These are phyloP conservation scores for Clathrus columnatus DNA, from an alignment of 768 basidiomycete species.

Conservation along the genomic window DNA sequence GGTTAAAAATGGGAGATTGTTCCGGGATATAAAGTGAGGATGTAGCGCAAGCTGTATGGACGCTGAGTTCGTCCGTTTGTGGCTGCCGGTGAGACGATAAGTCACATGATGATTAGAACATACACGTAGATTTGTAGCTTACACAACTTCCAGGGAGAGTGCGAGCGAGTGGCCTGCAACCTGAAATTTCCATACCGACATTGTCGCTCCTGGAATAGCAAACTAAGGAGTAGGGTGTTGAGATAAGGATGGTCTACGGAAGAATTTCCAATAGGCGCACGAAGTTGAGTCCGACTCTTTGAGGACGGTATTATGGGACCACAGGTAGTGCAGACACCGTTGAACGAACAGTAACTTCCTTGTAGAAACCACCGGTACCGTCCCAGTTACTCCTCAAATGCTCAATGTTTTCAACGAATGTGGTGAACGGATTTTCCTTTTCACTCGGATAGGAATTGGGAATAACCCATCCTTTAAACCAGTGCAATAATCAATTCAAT, in stretches of 20 bases:
- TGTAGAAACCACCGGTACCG: neutral
- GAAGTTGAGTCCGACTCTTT: neutral
- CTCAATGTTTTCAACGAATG: no score
- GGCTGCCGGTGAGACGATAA: neutral
- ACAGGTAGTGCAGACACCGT: neutral
- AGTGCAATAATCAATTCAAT: no score
- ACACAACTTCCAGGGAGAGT: constrained; percentile 4
- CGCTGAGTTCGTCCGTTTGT: neutral
- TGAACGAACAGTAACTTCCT: neutral
- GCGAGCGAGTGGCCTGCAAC: neutral
- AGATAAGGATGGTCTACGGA: no score
- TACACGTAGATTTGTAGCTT: no score
- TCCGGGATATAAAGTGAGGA: constrained; percentile 1
- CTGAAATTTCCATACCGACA: constrained; percentile 6
- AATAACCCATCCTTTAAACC: no score
- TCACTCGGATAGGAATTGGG: no score
- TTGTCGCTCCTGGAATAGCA: constrained; percentile 2
- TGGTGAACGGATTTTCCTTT: no score
- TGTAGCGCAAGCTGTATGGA: neutral
- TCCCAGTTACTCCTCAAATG: neutral
- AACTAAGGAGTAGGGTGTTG: neutral
- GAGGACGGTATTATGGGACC: constrained; percentile 3
- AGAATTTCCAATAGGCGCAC: neutral
- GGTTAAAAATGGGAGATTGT: neutral
- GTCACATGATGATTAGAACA: neutral